Evolutionary conservation across 2,329 filamentous ascomycete species (phyloP).

Genomic region (Grosmannia serpens): DNA sequence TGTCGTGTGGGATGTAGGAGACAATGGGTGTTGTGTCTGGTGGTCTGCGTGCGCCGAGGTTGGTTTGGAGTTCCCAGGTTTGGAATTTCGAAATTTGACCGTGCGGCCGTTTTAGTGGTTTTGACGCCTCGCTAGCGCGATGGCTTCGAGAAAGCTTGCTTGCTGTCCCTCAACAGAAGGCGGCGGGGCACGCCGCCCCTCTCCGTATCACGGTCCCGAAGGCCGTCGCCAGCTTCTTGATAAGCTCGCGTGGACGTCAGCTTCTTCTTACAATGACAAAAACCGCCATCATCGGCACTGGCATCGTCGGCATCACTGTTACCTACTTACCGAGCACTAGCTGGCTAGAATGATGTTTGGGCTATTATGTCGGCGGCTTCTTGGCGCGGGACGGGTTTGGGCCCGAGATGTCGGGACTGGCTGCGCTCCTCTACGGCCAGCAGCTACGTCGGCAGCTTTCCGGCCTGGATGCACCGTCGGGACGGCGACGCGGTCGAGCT

Average conservation of each 20-base stretch:
- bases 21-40: background rate
- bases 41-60: too few relatives aligned
- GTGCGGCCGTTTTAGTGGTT: background rate
- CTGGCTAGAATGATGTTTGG: slow-evolving; percentile 39
- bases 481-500: slow-evolving; percentile 45
- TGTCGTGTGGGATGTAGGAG: background rate
- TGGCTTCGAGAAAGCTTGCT: background rate
- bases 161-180: background rate
- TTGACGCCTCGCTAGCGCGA: background rate
- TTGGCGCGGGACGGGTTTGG: slow-evolving; percentile 63
- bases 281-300: slow-evolving; percentile 57
- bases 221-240: background rate
- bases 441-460: slow-evolving; percentile 23
- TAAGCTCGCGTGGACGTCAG: background rate
- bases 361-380: slow-evolving; percentile 62
- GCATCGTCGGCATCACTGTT: slow-evolving; percentile 58
- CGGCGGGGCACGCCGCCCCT: background rate
- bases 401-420: slow-evolving; percentile 40
- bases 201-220: too few relatives aligned
- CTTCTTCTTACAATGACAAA: slow-evolving; percentile 32
- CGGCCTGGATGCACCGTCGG: slow-evolving; percentile 46
- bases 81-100: background rate
- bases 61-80: background rate
- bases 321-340: slow-evolving; percentile 54
- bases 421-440: slow-evolving; percentile 55